Conservation (phyloP, 1,284 basidiomycete species). For the Austroboletus rostrupii region DNA sequence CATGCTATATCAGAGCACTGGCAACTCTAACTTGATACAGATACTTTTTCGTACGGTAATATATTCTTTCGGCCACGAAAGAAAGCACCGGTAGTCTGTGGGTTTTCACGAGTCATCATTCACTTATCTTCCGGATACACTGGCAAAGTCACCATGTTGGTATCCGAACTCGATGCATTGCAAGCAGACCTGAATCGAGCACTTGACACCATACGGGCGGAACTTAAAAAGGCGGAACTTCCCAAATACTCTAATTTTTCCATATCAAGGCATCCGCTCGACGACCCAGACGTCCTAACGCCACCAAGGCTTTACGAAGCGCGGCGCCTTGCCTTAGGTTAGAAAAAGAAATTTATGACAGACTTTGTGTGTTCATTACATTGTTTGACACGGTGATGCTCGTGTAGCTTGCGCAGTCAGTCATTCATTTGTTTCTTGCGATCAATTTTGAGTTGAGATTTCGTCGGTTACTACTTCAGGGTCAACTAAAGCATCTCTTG, state of each 20-base stretch:
- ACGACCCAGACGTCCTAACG: constrained; percentile 15
- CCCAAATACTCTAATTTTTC: constrained; percentile 17
- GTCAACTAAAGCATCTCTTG: constrained; percentile 17
- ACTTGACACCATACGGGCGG: constrained; percentile 21
- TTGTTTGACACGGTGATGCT: background rate
- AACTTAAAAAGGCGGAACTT: constrained; percentile 11
- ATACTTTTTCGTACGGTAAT: too few relatives aligned
- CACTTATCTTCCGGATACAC: too few relatives aligned
- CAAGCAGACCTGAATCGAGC: constrained; percentile 21
- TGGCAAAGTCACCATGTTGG: background rate
- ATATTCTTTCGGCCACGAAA: too few relatives aligned
- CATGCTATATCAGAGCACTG: too few relatives aligned
- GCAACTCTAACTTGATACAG: too few relatives aligned
- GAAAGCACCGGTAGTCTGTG: too few relatives aligned
- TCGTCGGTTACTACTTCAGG: constrained; percentile 7
- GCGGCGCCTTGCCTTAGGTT: constrained; percentile 18
- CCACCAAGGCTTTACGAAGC: constrained; percentile 20
- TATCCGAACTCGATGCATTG: constrained; percentile 11
- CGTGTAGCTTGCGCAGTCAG: constrained; percentile 10
- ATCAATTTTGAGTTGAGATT: too few relatives aligned
- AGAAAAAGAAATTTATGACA: background rate
- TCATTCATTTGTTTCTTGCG: background rate
- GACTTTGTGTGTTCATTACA: too few relatives aligned
- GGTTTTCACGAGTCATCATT: too few relatives aligned
- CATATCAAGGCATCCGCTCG: constrained; percentile 22